These are phyloP conservation scores for Takakia lepidozioides DNA, from an alignment of 225 moss, liverwort and hornwort species.

Conservation along the genomic window DNA sequence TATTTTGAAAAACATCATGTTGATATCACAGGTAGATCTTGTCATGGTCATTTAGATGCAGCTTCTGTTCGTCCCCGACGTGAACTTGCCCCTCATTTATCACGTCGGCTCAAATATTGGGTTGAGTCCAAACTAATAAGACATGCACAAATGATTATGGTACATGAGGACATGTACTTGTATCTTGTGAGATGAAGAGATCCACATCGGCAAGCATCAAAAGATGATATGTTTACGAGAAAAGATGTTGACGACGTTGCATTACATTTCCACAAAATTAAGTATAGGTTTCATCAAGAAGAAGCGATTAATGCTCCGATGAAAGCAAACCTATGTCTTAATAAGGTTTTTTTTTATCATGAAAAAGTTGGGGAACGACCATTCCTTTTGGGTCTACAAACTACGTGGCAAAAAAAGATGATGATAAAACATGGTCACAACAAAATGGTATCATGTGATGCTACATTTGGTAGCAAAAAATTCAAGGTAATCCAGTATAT, in stretches of 20 bases:
- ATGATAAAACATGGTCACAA: background rate
- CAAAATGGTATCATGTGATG: background rate
- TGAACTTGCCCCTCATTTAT: too few relatives aligned
- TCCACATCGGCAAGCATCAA: too few relatives aligned
- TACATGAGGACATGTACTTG: background rate
- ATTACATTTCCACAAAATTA: background rate
- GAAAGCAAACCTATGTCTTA: background rate
- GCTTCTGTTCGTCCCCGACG: too few relatives aligned
- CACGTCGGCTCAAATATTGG: too few relatives aligned
- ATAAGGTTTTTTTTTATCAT: background rate
- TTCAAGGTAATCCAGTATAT: background rate
- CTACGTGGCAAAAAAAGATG: background rate
- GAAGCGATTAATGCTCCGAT: background rate
- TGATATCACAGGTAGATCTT: too few relatives aligned
- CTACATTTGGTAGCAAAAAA: background rate
- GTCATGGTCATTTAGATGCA: too few relatives aligned
- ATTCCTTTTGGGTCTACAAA: background rate
- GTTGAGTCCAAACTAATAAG: background rate
- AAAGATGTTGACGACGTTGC: too few relatives aligned
- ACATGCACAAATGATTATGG: background rate
- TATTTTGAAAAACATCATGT: too few relatives aligned
- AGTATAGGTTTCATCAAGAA: background rate
- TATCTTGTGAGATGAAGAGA: too few relatives aligned
- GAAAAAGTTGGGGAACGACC: too few relatives aligned
- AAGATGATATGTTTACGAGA: too few relatives aligned